Conservation (phyloP, 2,329 filamentous ascomycete genomes). For the Coniosporium tulheliwenetii region DNA sequence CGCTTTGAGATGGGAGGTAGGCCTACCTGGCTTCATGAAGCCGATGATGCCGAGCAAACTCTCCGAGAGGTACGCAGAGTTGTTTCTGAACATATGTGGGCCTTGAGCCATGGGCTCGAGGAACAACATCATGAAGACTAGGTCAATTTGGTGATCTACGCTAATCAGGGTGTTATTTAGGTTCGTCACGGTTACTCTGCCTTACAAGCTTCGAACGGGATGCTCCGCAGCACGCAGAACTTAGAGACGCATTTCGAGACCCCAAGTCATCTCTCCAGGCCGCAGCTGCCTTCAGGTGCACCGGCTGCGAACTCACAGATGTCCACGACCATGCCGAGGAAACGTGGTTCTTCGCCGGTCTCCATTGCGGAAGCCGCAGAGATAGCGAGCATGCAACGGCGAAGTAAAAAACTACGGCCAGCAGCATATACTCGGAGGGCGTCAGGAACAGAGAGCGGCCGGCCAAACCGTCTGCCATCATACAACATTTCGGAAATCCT, state of each 20-base stretch:
- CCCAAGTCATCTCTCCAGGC: conserved; percentile 10
- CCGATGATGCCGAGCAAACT: conserved; percentile 38
- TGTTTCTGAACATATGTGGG: conserved; percentile 4
- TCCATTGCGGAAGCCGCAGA: conserved; percentile 39
- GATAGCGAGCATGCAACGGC: conserved; percentile 31
- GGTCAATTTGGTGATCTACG: conserved; percentile 3
- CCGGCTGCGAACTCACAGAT: too few relatives aligned
- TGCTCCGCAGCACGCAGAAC: conserved; percentile 21
- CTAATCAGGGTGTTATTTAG: conserved; percentile 18
- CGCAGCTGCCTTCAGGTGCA: too few relatives aligned
- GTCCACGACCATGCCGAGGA: conserved; percentile 6
- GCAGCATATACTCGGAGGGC: too few relatives aligned
- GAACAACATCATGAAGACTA: conserved; percentile 1
- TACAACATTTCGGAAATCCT: not conserved
- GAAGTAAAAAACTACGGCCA: conserved; percentile 32
- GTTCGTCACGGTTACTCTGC: conserved; percentile 27
- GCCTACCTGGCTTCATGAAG: conserved; percentile 46
- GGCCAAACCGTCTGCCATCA: too few relatives aligned
- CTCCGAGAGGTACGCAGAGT: conserved; percentile 33
- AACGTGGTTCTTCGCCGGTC: conserved; percentile 36
- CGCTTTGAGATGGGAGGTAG: conserved; percentile 53
- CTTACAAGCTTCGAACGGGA: conserved; percentile 30
- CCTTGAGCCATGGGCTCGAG: not conserved
- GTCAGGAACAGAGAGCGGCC: too few relatives aligned
- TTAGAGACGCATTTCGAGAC: conserved; percentile 27